Conservation (phyloP, 495 filamentous ascomycete species). For the Aspergillus hancockii region DNA sequence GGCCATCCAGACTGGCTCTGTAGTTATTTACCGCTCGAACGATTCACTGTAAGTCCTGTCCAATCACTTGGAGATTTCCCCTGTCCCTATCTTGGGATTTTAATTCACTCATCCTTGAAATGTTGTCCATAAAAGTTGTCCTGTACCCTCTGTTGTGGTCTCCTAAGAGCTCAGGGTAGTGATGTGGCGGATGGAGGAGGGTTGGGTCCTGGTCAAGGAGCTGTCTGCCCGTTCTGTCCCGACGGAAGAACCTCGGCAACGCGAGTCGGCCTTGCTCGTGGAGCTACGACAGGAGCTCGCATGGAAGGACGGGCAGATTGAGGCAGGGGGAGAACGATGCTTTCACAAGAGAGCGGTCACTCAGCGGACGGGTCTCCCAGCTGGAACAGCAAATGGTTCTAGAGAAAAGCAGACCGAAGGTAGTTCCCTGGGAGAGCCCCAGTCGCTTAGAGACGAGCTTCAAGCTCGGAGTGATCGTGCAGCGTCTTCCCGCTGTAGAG, state of each 20-base stretch:
- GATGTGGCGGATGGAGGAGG: constrained; percentile 5
- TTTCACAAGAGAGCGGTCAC: not conserved
- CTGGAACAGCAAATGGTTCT: constrained; percentile 1
- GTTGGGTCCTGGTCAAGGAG: constrained; percentile 4
- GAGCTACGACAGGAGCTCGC: constrained; percentile 3
- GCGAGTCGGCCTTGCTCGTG: not conserved
- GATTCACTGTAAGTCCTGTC: too few relatives aligned
- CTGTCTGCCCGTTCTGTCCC: constrained; percentile 2
- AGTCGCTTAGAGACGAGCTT: constrained; percentile 7
- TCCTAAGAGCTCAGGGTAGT: constrained; percentile 9
- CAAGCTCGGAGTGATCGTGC: not conserved
- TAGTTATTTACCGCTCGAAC: too few relatives aligned
- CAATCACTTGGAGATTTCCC: too few relatives aligned
- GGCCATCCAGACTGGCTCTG: too few relatives aligned
- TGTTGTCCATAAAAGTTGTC: too few relatives aligned
- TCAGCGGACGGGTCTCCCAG: not conserved
- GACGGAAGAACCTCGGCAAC: not conserved
- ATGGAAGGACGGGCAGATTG: not conserved
- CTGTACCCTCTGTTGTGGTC: too few relatives aligned
- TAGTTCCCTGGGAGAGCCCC: not conserved
- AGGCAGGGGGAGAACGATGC: not conserved
- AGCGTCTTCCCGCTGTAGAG: not conserved
- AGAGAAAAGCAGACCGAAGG: not conserved
- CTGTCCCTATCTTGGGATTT: too few relatives aligned
- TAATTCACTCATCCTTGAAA: too few relatives aligned